Base-by-base conservation (phyloP, 2,329 filamentous ascomycete genomes). In the Diaporthe australafricana region DNA sequence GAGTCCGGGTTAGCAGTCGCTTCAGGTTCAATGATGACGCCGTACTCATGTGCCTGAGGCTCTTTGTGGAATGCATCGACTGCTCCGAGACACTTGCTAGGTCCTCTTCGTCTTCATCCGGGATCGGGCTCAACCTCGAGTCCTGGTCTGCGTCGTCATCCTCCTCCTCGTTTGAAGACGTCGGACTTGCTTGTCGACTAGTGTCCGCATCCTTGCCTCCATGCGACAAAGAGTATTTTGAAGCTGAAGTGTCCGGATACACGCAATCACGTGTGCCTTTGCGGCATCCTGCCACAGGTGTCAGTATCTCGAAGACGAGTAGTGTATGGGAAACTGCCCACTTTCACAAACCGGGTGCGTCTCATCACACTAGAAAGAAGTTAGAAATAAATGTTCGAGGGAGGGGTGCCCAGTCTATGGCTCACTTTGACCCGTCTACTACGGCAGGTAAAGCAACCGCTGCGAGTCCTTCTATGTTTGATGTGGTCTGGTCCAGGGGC, bases 391-490 rank as follows among this genome's bases (percentile, higher is more conserved):
- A 5, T 57, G 17, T 16, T 25, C 22, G 2, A 17, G 47, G 35
- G 47, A n/a, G 30, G 6, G 52, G 55, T 42, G 52, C 50, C 20
- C 67, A 48, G 53, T 35, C 32, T 5, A 47, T 47, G 50, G 65
- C 22, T 50, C 84, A 91, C 90, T 87, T 93, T 98, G 66, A 98
- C 95, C 81, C 96, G 90, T 76, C 96, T 90, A 77, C 92, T 92
- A 72, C 96, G 90, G 82, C 96, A 99, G 57, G 95, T 98, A 75
- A 87, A 98, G 83, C 96, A 99, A 35, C 96, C 96, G 75, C 95
- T 98, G 77, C 96, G 89, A 53, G 96, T 98, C 76, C 96, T 91
- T 74, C 95, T 92, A 81, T 98, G 96, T 82, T 98, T 98, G 76
- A 97, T 93, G 78, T 93, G 92, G 74, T 97, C 93, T 60, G 84